phyloP scores from a whole-genome alignment of 768 basidiomycete genomes.

The Rhizopogon sp. region DNA sequence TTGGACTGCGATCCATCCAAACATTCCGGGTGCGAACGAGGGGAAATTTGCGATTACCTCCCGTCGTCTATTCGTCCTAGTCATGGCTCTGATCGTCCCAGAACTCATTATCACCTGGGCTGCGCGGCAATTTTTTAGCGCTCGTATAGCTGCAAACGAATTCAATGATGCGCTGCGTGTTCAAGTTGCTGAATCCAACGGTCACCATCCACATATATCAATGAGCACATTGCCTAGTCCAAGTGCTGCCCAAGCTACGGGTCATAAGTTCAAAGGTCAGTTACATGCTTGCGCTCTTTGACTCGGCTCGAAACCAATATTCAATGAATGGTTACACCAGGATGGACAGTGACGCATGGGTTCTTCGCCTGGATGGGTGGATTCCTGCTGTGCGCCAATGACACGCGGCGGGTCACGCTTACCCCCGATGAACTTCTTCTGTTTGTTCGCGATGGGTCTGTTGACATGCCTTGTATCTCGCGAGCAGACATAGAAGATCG shows the following conservation, averaged over 20 bases:
- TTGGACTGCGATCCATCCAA: conserved; percentile 27
- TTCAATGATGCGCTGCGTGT: background rate
- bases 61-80: conserved; percentile 13
- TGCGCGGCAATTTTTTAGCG: conserved; percentile 17
- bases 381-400: conserved; percentile 7
- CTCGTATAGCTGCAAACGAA: background rate
- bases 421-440: background rate
- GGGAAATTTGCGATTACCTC: background rate
- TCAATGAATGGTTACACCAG: background rate
- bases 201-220: background rate
- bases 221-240: background rate
- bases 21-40: conserved; percentile 19
- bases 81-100: conserved; percentile 20
- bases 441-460: background rate
- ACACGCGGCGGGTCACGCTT: background rate
- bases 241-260: background rate
- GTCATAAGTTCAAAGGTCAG: background rate
- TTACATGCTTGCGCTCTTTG: background rate
- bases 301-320: background rate
- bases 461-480: conserved; percentile 1
- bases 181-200: background rate
- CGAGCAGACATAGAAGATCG: conserved; percentile 15
- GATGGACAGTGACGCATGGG: conserved; percentile 8
- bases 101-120: conserved; percentile 27
- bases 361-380: conserved; percentile 19